Evolutionary conservation across 2,329 filamentous ascomycete species (phyloP).

Genomic region (Nannizzia gypsea): DNA sequence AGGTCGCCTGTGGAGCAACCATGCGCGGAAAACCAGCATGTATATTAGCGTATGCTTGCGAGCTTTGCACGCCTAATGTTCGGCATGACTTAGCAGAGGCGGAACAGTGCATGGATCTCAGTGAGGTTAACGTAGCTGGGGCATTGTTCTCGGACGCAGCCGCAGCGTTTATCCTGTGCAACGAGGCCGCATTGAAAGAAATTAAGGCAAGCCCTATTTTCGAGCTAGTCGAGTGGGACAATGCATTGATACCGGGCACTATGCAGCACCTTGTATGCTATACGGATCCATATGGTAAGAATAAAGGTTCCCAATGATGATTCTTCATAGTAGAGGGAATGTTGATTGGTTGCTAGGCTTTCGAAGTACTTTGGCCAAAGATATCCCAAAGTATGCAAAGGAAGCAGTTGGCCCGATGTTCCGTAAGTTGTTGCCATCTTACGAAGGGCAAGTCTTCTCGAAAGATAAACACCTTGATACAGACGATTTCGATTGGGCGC

Average conservation of each 20-base stretch:
- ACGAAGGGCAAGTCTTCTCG: background rate
- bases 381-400: background rate
- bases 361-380: background rate
- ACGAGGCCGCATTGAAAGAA: background rate
- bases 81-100: background rate
- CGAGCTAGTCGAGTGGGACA: background rate
- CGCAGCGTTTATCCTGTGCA: background rate
- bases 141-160: background rate
- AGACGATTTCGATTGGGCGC: background rate
- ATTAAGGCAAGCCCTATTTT: background rate
- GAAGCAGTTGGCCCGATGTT: background rate
- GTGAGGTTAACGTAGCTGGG: background rate
- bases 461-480: background rate
- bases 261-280: background rate
- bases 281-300: background rate
- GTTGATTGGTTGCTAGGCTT: background rate
- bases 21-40: background rate
- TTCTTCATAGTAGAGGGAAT: background rate
- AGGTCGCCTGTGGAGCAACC: background rate
- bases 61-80: background rate
- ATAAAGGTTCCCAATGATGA: background rate
- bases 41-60: conserved; percentile 1
- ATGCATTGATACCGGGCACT: background rate
- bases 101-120: background rate
- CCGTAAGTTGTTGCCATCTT: background rate